Percentiles rank a stretch among this genome's conserved stretches.
Conservation (phyloP, 208 protist genomes). For the Leishmania guyanensis region DNA sequence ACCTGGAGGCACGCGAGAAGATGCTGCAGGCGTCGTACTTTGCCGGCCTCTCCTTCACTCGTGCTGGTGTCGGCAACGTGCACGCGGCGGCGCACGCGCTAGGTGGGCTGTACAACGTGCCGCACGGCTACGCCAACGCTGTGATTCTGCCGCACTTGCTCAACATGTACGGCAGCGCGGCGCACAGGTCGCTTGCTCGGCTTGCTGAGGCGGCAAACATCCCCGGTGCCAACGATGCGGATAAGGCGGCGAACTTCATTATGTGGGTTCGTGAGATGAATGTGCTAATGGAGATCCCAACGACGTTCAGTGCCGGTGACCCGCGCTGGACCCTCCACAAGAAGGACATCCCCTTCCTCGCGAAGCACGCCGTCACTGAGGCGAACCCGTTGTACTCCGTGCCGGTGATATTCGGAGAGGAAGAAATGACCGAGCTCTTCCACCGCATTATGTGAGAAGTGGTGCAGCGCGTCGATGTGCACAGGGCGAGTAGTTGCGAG, state of each 20-base stretch:
- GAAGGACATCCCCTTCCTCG: constrained; percentile 50
- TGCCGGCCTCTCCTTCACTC: constrained; percentile 86
- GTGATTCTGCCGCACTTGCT: constrained; percentile 75
- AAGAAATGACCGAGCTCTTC: constrained; percentile 47
- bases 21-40: constrained; percentile 83
- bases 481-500: background rate
- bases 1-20: constrained; percentile 54
- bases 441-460: constrained; percentile 20
- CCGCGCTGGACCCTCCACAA: constrained; percentile 33
- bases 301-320: constrained; percentile 34
- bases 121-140: constrained; percentile 86
- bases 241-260: constrained; percentile 56
- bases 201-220: constrained; percentile 40
- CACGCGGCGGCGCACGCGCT: constrained; percentile 85
- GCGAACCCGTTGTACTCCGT: constrained; percentile 70
- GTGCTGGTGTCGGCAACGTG: constrained; percentile 83
- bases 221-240: constrained; percentile 27
- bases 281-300: constrained; percentile 44
- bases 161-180: constrained; percentile 49
- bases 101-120: constrained; percentile 71
- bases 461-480: background rate
- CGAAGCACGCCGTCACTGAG: constrained; percentile 41
- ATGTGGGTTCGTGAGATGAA: constrained; percentile 51
- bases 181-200: constrained; percentile 39
- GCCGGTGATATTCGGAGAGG: constrained; percentile 57